These are phyloP conservation scores for Penicillium sp. DNA, from an alignment of 2,329 filamentous ascomycete genomes.

Conservation along the genomic window DNA sequence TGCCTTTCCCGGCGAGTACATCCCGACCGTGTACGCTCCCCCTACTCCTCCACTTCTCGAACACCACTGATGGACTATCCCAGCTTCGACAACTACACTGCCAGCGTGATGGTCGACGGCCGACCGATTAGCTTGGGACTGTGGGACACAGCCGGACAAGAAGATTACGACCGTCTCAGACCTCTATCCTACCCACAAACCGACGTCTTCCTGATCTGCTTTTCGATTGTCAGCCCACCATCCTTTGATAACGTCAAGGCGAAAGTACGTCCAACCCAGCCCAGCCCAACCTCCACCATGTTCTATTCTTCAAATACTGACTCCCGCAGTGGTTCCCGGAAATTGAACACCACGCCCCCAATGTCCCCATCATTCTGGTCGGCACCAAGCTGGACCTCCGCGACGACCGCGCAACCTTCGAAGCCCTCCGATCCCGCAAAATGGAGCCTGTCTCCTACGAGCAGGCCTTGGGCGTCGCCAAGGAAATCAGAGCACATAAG, in stretches of 20 bases:
- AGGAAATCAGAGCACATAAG: constrained; percentile 94
- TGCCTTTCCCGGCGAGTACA: constrained; percentile 99
- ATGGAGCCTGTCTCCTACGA: constrained; percentile 98
- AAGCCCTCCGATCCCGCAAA: constrained; percentile 83
- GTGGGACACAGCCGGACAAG: constrained; percentile 98
- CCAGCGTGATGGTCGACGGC: constrained; percentile 98
- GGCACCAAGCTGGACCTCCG: constrained; percentile 95
- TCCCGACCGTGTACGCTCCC: constrained; percentile 76
- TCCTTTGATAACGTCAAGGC: constrained; percentile 99
- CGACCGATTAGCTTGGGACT: constrained; percentile 95
- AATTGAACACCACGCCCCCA: constrained; percentile 94
- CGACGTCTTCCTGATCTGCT: constrained; percentile 97
- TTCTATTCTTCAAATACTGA: no score
- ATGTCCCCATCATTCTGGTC: constrained; percentile 94
- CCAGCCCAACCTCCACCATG: no score
- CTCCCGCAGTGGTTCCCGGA: constrained; percentile 86
- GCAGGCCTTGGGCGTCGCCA: constrained; percentile 83
- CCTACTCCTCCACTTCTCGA: constrained; percentile 2
- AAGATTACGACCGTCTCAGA: constrained; percentile 95
- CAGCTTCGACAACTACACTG: constrained; percentile 98
- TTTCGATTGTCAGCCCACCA: constrained; percentile 95
- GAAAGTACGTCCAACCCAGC: constrained; percentile 70
- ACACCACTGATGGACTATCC: constrained; percentile 10
- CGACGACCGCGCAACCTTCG: constrained; percentile 81
- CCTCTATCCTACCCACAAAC: constrained; percentile 98